Evolutionary conservation across 139 green algal genomes (phyloP).

Genomic region (Dunaliella primolecta): DNA sequence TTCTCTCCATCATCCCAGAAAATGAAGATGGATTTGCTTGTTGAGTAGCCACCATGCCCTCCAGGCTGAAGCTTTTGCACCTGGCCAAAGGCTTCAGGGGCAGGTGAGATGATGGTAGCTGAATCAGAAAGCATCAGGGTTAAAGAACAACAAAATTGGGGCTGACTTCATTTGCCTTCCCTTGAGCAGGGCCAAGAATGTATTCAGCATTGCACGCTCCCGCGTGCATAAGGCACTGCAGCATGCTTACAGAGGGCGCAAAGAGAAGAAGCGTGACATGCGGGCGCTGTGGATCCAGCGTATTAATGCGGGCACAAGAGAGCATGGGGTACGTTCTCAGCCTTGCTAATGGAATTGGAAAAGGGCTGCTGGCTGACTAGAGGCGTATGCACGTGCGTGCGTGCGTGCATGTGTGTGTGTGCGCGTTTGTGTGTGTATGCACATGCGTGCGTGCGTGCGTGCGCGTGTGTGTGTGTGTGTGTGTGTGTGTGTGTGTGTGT

Average conservation of each 20-base stretch:
- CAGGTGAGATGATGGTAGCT: too few relatives aligned
- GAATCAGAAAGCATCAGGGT: too few relatives aligned
- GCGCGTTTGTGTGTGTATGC: too few relatives aligned
- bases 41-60: neutral
- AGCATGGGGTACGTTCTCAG: conserved; percentile 87
- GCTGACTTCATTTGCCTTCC: too few relatives aligned
- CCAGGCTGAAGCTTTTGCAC: conserved; percentile 66
- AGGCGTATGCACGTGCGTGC: neutral
- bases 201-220: conserved; percentile 74
- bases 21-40: too few relatives aligned
- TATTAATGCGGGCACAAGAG: conserved; percentile 81
- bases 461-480: too few relatives aligned
- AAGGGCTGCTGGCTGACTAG: too few relatives aligned
- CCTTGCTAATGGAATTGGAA: too few relatives aligned
- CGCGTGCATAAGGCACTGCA: conserved; percentile 91
- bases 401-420: neutral
- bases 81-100: conserved; percentile 90
- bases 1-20: too few relatives aligned
- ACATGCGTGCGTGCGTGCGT: too few relatives aligned
- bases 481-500: too few relatives aligned
- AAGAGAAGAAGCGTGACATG: conserved; percentile 87
- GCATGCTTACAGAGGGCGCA: conserved; percentile 83
- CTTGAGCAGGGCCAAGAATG: conserved; percentile 77
- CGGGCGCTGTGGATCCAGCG: conserved; percentile 87
- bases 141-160: too few relatives aligned